Conservation (phyloP, 495 filamentous ascomycete species). For the Talaromyces nanjingensis region DNA sequence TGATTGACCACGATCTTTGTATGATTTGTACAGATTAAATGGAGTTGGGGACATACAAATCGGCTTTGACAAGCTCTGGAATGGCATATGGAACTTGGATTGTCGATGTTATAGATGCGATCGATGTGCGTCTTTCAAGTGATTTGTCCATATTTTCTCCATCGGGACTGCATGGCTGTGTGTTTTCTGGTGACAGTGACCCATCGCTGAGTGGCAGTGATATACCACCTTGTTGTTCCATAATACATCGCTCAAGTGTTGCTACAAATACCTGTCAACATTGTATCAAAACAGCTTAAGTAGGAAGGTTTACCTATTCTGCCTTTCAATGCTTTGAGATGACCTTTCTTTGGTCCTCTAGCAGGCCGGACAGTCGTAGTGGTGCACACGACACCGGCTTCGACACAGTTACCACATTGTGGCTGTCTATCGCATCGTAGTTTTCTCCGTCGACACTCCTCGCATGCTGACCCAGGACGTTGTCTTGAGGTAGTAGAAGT, state of each 20-base stretch:
- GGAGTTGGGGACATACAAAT: conserved; percentile 26
- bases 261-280: background rate
- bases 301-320: conserved; percentile 29
- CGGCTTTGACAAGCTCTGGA: conserved; percentile 29
- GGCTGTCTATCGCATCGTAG: conserved; percentile 47
- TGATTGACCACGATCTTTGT: background rate
- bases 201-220: conserved; percentile 2
- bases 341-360: conserved; percentile 47
- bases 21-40: background rate
- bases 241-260: conserved; percentile 10
- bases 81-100: conserved; percentile 1
- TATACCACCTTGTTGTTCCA: conserved; percentile 11
- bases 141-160: background rate
- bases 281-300: background rate
- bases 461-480: conserved; percentile 25
- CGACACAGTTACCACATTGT: conserved; percentile 41
- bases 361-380: conserved; percentile 36
- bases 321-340: conserved; percentile 41
- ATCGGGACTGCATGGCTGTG: conserved; percentile 3
- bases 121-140: background rate
- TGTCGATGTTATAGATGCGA: background rate
- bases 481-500: conserved; percentile 7
- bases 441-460: conserved; percentile 43
- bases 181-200: conserved; percentile 4
- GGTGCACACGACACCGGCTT: conserved; percentile 41